Evolutionary conservation across 495 filamentous ascomycete genomes (phyloP).

Genomic region (Jackrogersella multiformis): DNA sequence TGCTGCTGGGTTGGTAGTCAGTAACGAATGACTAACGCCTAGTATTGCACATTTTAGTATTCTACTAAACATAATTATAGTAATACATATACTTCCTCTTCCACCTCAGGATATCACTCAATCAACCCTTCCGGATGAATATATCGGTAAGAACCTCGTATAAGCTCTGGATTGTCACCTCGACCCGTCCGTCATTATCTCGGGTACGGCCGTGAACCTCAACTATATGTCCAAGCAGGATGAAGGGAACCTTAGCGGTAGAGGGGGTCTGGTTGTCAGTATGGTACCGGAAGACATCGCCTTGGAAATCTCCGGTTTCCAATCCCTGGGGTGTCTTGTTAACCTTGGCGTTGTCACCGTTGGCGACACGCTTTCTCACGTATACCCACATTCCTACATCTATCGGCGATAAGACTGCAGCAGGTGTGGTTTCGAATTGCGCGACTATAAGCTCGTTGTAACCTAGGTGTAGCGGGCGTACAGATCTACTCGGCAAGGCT

Average conservation of each 20-base stretch:
- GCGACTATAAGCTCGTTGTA: constrained; percentile 2
- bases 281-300: background rate
- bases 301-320: background rate
- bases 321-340: background rate
- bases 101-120: too few species aligned
- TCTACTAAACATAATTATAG: too few species aligned
- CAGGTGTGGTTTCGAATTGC: background rate
- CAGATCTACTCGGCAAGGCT: background rate
- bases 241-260: background rate
- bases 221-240: constrained; percentile 15
- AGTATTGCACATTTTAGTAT: too few species aligned
- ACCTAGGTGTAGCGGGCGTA: background rate
- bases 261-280: background rate
- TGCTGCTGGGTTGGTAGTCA: too few species aligned
- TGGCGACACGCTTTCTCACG: background rate
- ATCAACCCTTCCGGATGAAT: background rate
- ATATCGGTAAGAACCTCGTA: constrained; percentile 17
- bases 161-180: constrained; percentile 9
- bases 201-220: background rate
- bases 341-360: background rate
- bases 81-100: too few species aligned
- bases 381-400: constrained; percentile 29
- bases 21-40: too few species aligned
- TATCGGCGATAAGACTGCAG: background rate
- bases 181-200: background rate